Percentiles rank a stretch among this genome's conserved stretches.
Evolutionary conservation across 1,139 yeast genomes (phyloP).

Genomic region (Nakaseomyces glabratus): DNA sequence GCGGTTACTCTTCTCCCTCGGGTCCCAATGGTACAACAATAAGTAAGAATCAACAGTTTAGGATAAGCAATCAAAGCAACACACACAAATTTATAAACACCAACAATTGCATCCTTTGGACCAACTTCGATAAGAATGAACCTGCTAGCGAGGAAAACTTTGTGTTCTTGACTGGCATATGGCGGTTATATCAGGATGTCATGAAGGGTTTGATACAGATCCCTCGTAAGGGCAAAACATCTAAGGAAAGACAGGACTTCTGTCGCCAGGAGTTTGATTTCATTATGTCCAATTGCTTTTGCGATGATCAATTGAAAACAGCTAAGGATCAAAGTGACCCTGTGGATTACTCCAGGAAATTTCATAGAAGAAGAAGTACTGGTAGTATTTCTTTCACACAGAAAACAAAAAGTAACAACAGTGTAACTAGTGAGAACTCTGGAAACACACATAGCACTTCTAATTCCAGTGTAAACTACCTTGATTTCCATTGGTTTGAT

Average conservation of each 20-base stretch:
- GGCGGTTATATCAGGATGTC: slow-evolving; percentile 47
- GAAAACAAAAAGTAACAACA: neutral
- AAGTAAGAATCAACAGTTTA: slow-evolving; percentile 29
- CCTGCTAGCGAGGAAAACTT: slow-evolving; percentile 73
- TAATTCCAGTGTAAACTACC: slow-evolving; percentile 13
- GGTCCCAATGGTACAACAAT: slow-evolving; percentile 6
- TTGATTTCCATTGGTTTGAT: slow-evolving; percentile 29
- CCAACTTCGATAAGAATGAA: neutral
- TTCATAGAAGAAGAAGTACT: slow-evolving; percentile 2
- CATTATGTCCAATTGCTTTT: slow-evolving; percentile 8
- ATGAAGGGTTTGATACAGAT: slow-evolving; percentile 24
- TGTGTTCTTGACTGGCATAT: slow-evolving; percentile 83
- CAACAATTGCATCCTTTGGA: slow-evolving; percentile 67
- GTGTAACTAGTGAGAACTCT: neutral
- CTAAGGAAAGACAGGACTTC: slow-evolving; percentile 7
- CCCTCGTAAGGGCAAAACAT: slow-evolving; percentile 10
- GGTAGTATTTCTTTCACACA: neutral
- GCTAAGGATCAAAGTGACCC: neutral
- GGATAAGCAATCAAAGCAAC: slow-evolving; percentile 23
- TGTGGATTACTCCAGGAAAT: neutral
- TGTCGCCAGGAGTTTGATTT: slow-evolving; percentile 13
- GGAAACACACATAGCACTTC: neutral
- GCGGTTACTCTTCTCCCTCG: too few species aligned
- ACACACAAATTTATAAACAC: slow-evolving; percentile 22
- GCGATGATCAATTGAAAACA: neutral